These are phyloP conservation scores for Penicillium diatomitis DNA, from an alignment of 495 filamentous ascomycete species.

Conservation along the genomic window DNA sequence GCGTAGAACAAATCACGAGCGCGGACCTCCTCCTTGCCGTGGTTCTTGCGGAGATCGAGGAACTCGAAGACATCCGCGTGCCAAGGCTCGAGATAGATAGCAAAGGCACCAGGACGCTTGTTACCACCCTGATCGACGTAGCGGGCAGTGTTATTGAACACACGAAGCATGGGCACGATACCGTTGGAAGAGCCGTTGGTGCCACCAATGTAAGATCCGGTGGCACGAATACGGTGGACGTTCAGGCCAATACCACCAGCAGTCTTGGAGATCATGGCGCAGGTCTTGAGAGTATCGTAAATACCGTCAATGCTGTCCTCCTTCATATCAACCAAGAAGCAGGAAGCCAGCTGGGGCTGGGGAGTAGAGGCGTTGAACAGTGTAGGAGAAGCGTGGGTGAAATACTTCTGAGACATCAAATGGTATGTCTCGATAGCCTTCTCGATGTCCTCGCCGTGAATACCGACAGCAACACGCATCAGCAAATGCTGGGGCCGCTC, in stretches of 20 bases:
- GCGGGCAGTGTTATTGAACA: slow-evolving; percentile 97
- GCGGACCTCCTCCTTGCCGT: slow-evolving; percentile 95
- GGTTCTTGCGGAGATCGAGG: slow-evolving; percentile 96
- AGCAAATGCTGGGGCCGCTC: slow-evolving; percentile 98
- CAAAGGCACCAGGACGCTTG: slow-evolving; percentile 97
- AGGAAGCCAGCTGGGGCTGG: slow-evolving; percentile 85
- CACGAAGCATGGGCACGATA: slow-evolving; percentile 93
- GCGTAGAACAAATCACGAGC: slow-evolving; percentile 97
- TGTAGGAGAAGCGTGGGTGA: slow-evolving; percentile 95
- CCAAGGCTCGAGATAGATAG: slow-evolving; percentile 99
- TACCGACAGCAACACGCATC: slow-evolving; percentile 96
- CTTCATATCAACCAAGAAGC: slow-evolving; percentile 98
- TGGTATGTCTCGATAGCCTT: slow-evolving; percentile 94
- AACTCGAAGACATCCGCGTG: slow-evolving; percentile 97
- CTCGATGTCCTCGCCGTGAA: slow-evolving; percentile 91
- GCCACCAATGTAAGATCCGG: slow-evolving; percentile 92
- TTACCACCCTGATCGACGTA: slow-evolving; percentile 99
- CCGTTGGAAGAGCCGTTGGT: slow-evolving; percentile 98
- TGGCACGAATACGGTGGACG: slow-evolving; percentile 90
- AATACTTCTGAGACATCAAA: slow-evolving; percentile 94
- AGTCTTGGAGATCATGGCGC: slow-evolving; percentile 99
- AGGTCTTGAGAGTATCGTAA: slow-evolving; percentile 97
- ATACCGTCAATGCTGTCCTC: slow-evolving; percentile 99
- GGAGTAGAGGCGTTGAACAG: slow-evolving; percentile 97
- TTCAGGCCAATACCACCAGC: slow-evolving; percentile 96